Percentiles rank a stretch among this genome's conserved stretches.
These are phyloP conservation scores for Phycomyces blakesleeanus DNA, from an alignment of 192 early-diverging fungal species.

Conservation along the genomic window DNA sequence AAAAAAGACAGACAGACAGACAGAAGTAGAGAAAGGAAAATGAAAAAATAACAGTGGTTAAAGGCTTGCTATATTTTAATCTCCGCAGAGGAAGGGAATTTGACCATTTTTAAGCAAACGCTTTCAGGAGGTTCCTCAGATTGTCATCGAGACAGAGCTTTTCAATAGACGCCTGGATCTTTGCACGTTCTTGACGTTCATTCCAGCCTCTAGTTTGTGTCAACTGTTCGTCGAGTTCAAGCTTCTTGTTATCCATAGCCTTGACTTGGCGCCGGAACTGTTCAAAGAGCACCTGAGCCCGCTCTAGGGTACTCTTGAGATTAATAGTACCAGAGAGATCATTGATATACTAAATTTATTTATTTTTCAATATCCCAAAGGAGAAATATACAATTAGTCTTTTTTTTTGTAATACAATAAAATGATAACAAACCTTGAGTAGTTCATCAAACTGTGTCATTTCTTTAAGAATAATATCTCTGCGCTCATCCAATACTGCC, in stretches of 20 bases:
- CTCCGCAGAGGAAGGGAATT: background rate
- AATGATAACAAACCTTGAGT: conserved; percentile 57
- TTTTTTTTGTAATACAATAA: background rate
- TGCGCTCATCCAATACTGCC: conserved; percentile 83
- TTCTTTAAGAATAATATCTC: conserved; percentile 71
- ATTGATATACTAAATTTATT: conserved; percentile 65
- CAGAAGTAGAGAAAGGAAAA: background rate
- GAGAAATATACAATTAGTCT: background rate
- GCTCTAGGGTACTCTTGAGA: conserved; percentile 63
- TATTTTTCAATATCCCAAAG: too few relatives aligned
- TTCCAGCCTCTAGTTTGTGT: conserved; percentile 20
- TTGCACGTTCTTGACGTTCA: conserved; percentile 21
- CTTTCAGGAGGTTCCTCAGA: conserved; percentile 9
- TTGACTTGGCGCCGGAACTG: conserved; percentile 47
- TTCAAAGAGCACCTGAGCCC: conserved; percentile 69
- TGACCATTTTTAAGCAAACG: background rate
- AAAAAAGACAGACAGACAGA: background rate
- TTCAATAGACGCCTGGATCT: conserved; percentile 17
- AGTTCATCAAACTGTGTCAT: conserved; percentile 85
- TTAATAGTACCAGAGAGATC: conserved; percentile 75
- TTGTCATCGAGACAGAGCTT: conserved; percentile 12
- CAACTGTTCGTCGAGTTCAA: conserved; percentile 16
- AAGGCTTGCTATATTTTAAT: background rate
- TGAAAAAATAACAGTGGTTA: background rate
- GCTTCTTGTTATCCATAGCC: conserved; percentile 38